phyloP scores from a whole-genome alignment of 2,329 filamentous ascomycete species.

The Ophiostoma sp. region DNA sequence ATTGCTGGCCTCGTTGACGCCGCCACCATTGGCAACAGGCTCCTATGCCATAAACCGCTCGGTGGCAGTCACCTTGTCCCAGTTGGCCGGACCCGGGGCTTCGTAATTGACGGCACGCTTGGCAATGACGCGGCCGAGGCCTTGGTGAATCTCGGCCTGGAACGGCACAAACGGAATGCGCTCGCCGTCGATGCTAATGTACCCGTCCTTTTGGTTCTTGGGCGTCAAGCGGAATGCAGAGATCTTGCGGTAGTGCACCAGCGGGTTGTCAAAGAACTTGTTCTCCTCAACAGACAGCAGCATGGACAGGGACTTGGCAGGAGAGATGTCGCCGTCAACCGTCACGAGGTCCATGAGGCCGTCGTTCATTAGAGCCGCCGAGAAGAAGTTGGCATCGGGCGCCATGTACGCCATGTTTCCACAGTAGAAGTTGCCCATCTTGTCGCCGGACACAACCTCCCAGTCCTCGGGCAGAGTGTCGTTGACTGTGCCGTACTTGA shows the following conservation, averaged over 20 bases:
- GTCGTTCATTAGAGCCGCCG: conserved; percentile 74
- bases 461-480: conserved; percentile 74
- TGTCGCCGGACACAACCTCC: conserved; percentile 67
- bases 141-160: conserved; percentile 81
- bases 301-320: conserved; percentile 61
- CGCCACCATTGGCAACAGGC: not conserved
- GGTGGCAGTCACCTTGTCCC: conserved; percentile 39
- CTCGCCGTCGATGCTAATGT: conserved; percentile 93
- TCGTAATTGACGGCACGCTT: conserved; percentile 72
- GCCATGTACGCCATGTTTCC: conserved; percentile 96
- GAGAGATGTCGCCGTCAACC: conserved; percentile 69
- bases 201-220: conserved; percentile 63
- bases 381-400: conserved; percentile 79
- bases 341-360: conserved; percentile 80
- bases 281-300: conserved; percentile 67
- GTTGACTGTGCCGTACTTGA: conserved; percentile 74
- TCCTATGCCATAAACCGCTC: conserved; percentile 32
- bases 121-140: conserved; percentile 78
- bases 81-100: conserved; percentile 48
- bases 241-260: conserved; percentile 78
- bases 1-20: not conserved
- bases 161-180: conserved; percentile 80
- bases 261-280: conserved; percentile 71
- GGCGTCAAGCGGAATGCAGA: conserved; percentile 83
- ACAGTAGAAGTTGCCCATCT: conserved; percentile 85